Percentiles rank a stretch among this genome's conserved stretches.
Conservation (phyloP, 345 rosid genomes). For the Citrus trifoliata region DNA sequence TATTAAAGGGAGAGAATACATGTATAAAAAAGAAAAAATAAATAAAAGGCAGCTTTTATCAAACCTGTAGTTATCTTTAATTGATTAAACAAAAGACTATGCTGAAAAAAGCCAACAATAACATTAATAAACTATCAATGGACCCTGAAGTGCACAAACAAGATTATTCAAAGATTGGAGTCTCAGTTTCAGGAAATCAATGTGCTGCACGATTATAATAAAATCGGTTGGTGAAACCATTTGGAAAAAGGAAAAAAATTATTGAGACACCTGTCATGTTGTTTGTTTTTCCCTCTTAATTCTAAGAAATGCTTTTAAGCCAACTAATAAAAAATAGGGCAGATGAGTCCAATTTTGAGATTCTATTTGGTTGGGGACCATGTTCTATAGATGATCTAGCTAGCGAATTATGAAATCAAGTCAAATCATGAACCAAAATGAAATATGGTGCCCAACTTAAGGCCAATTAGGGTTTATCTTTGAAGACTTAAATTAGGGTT, state of each 20-base stretch:
- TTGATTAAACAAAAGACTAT: not conserved
- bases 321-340: not conserved
- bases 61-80: not conserved
- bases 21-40: too few relatives aligned
- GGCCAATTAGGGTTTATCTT: too few relatives aligned
- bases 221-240: not conserved
- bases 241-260: not conserved
- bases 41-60: not conserved
- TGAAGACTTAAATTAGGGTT: too few relatives aligned
- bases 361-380: not conserved
- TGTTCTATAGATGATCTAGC: not conserved
- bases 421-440: not conserved
- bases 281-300: not conserved
- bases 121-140: constrained; percentile 1
- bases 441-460: not conserved
- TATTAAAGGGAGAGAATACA: not conserved
- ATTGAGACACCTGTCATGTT: constrained; percentile 3
- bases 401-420: not conserved
- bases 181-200: not conserved
- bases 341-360: not conserved
- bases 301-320: not conserved
- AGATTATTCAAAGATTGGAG: not conserved
- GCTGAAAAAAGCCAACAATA: not conserved
- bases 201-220: not conserved
- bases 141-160: not conserved